Conservation (phyloP, 371 early-diverging fungal genomes). For the Mucor racemosus region DNA sequence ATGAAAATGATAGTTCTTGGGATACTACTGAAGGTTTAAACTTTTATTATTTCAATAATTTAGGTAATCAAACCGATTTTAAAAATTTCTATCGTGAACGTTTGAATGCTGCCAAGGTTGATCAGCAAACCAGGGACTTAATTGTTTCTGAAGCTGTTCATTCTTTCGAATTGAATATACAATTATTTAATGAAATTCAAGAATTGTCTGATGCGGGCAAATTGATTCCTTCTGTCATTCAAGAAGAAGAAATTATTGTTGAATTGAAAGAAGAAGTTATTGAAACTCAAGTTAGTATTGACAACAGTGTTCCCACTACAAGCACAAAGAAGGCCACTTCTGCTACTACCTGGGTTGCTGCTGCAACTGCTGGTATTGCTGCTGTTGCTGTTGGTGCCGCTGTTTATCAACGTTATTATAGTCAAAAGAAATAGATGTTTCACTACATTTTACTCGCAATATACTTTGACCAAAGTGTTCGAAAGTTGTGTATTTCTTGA, state of each 20-base stretch:
- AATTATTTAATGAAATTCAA: slow-evolving; percentile 54
- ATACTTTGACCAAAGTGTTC: too few species aligned
- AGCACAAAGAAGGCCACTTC: not conserved
- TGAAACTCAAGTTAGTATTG: not conserved
- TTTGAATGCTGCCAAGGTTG: slow-evolving; percentile 52
- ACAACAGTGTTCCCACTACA: not conserved
- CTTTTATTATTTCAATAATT: slow-evolving; percentile 55
- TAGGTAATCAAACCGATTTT: slow-evolving; percentile 62
- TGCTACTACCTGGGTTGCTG: slow-evolving; percentile 10
- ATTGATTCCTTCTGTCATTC: slow-evolving; percentile 25
- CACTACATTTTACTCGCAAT: too few species aligned
- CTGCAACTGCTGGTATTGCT: slow-evolving; percentile 15
- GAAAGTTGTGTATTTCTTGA: not conserved
- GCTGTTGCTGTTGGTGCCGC: slow-evolving; percentile 25
- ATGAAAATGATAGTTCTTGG: slow-evolving; percentile 43
- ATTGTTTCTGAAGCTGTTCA: slow-evolving; percentile 48
- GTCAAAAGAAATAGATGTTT: slow-evolving; percentile 3
- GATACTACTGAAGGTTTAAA: slow-evolving; percentile 51
- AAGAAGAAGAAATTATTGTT: slow-evolving; percentile 10
- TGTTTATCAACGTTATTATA: slow-evolving; percentile 25
- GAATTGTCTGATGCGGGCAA: slow-evolving; percentile 37
- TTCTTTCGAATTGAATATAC: slow-evolving; percentile 55
- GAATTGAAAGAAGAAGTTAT: slow-evolving; percentile 4
- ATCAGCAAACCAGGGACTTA: slow-evolving; percentile 35
- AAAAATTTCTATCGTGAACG: slow-evolving; percentile 61